phyloP scores from a whole-genome alignment of 495 filamentous ascomycete species.

The Aspergillus affinis region DNA sequence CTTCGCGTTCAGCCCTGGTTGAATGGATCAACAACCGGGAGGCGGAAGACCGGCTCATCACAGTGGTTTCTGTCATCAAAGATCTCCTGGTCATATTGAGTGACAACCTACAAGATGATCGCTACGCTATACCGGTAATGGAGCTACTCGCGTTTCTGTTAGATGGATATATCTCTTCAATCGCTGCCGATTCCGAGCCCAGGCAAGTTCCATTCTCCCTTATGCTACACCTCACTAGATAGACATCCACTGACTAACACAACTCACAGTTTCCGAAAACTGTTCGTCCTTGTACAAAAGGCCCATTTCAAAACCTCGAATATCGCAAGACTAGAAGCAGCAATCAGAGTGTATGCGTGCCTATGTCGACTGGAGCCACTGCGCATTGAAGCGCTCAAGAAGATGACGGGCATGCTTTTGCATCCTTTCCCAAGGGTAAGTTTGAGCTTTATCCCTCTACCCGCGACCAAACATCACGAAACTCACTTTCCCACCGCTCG shows the following conservation, averaged over 20 bases:
- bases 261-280: slow-evolving; percentile 46
- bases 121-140: slow-evolving; percentile 70
- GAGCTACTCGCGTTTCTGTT: slow-evolving; percentile 75
- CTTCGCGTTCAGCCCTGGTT: slow-evolving; percentile 68
- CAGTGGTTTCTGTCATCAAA: slow-evolving; percentile 37
- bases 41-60: slow-evolving; percentile 28
- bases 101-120: slow-evolving; percentile 56
- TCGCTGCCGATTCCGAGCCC: slow-evolving; percentile 20
- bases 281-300: slow-evolving; percentile 72
- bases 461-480: slow-evolving; percentile 84
- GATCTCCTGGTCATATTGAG: slow-evolving; percentile 45
- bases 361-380: slow-evolving; percentile 47
- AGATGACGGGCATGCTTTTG: slow-evolving; percentile 57
- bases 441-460: slow-evolving; percentile 50
- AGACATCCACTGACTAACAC: background rate
- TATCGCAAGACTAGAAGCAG: slow-evolving; percentile 74
- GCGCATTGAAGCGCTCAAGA: slow-evolving; percentile 47
- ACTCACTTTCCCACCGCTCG: slow-evolving; percentile 48
- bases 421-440: slow-evolving; percentile 65
- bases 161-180: slow-evolving; percentile 39
- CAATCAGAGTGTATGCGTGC: slow-evolving; percentile 72
- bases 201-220: slow-evolving; percentile 15
- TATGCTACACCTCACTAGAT: background rate
- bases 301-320: slow-evolving; percentile 79
- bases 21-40: slow-evolving; percentile 41